Evolutionary conservation across 768 basidiomycete genomes (phyloP), one percentile per base, ranked within the genome.

Genomic region (Podaxis sp.): DNA sequence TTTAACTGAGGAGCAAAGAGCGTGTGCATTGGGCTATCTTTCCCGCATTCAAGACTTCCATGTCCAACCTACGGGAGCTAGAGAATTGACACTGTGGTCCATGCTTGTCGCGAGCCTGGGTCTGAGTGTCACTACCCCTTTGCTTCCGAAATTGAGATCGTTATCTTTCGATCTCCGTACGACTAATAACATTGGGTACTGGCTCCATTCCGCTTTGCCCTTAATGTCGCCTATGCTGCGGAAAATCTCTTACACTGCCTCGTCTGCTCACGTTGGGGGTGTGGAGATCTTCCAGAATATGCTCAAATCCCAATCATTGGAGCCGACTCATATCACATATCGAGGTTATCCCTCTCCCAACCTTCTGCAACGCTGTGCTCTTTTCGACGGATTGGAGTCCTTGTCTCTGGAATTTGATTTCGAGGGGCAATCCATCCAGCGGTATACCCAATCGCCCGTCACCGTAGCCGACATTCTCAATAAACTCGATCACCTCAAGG

Each of bases 41-140:
- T 37, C 38, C 41, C 57, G 47, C 22, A 58, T 58, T 43, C 57
- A 36, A 43, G 29, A 46, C 13, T 40, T 58, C 40, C 12, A 58
- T 22, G 22, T 46, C 22, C 56, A 22, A 25, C 38, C 40, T 11
- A 46, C 22, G 24, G 33, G 4, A 24, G 36, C 41, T 5, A 58
- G 43, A 13, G 57, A 58, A n/a, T 9, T 38, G 33, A n/a, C 36
- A 12, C 54, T 55, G 13, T 55, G 36, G 54, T 19, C 54, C 37
- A 37, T 55, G 19, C 54, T 55, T 13, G 19, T n/a, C n/a, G 17
- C 19, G 12, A 55, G 33, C 54, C 11, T 55, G 36, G 54, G 54
- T n/a, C 54, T 55, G 36, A 9, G 33, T 22, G 15, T n/a, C n/a
- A 55, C 54, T 19, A 38, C 36, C n/a, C n/a, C 54, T 19, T 38